phyloP scores from a whole-genome alignment of 352 stramenopile species.

The Phytophthora colocasiae region DNA sequence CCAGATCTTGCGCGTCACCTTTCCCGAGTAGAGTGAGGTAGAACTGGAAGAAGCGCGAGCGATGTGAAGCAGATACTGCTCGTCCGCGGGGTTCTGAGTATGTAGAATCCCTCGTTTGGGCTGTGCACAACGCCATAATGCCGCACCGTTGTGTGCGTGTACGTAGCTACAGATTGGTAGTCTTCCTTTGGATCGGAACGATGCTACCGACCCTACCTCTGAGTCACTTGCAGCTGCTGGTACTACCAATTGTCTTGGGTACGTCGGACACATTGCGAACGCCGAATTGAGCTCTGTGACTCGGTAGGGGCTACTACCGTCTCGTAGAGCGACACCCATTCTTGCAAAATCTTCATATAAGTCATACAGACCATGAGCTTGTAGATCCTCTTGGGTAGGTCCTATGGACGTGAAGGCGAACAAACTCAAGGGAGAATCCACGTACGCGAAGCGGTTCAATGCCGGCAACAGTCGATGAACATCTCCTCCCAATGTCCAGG shows the following conservation, averaged over 20 bases:
- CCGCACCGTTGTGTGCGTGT: conserved; percentile 67
- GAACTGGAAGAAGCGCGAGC: conserved; percentile 32
- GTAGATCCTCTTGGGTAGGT: conserved; percentile 36
- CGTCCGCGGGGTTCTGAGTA: conserved; percentile 71
- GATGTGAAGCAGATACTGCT: conserved; percentile 77
- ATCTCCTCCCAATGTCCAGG: conserved; percentile 77
- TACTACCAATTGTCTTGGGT: conserved; percentile 79
- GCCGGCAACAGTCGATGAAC: conserved; percentile 66
- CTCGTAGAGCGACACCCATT: conserved; percentile 70
- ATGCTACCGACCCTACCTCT: conserved; percentile 69
- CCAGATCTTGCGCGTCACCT: conserved; percentile 66
- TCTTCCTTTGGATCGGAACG: conserved; percentile 85
- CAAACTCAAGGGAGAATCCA: conserved; percentile 72
- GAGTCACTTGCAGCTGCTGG: conserved; percentile 66
- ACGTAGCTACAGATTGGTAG: conserved; percentile 88
- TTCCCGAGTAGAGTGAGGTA: conserved; percentile 16
- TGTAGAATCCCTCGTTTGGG: conserved; percentile 88
- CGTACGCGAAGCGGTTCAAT: conserved; percentile 76
- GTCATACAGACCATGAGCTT: conserved; percentile 73
- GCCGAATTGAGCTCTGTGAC: conserved; percentile 70
- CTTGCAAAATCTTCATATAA: conserved; percentile 70
- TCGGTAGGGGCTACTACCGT: conserved; percentile 43
- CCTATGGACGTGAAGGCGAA: conserved; percentile 67
- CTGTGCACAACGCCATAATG: conserved; percentile 87
- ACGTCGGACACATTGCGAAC: conserved; percentile 85